Evolutionary conservation across 139 green algal species (phyloP).

Genomic region (Chlamydomonas applanata): DNA sequence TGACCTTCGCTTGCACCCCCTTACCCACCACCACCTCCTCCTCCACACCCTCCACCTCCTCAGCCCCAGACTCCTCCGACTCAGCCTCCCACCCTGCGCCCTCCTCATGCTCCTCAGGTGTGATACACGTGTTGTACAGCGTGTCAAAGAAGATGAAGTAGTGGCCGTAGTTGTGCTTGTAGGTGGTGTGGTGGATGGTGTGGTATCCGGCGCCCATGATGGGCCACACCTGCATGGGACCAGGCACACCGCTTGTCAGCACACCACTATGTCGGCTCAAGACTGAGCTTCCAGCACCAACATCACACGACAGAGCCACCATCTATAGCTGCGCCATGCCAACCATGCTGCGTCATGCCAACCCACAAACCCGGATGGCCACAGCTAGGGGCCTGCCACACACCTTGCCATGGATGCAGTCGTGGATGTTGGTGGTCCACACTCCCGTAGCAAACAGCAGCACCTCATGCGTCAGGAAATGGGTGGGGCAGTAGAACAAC

Average conservation of each 20-base stretch:
- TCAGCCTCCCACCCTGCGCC: background rate
- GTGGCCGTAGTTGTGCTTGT: conserved; percentile 95
- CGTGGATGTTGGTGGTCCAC: conserved; percentile 97
- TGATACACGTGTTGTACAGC: conserved; percentile 72
- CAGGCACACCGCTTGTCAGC: background rate
- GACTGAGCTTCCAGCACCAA: too few species aligned
- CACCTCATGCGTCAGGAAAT: conserved; percentile 91
- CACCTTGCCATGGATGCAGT: conserved; percentile 80
- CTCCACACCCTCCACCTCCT: too few species aligned
- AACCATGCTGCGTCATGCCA: too few species aligned
- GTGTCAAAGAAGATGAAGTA: conserved; percentile 89
- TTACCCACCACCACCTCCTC: too few species aligned
- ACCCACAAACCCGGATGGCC: background rate
- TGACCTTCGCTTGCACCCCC: too few species aligned
- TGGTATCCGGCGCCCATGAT: conserved; percentile 97
- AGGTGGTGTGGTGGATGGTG: conserved; percentile 94
- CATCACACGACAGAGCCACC: too few species aligned
- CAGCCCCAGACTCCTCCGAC: too few species aligned
- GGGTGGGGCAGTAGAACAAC: conserved; percentile 86
- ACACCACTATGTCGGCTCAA: too few species aligned
- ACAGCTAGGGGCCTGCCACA: too few species aligned
- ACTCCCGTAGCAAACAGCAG: conserved; percentile 90
- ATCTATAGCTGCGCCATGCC: too few species aligned
- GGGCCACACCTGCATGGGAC: conserved; percentile 51
- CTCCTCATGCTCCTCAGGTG: conserved; percentile 48